Percentiles rank a stretch among this genome's conserved stretches.
These are phyloP conservation scores for Daldinia caldariorum DNA, from an alignment of 495 filamentous ascomycete genomes.

Conservation along the genomic window DNA sequence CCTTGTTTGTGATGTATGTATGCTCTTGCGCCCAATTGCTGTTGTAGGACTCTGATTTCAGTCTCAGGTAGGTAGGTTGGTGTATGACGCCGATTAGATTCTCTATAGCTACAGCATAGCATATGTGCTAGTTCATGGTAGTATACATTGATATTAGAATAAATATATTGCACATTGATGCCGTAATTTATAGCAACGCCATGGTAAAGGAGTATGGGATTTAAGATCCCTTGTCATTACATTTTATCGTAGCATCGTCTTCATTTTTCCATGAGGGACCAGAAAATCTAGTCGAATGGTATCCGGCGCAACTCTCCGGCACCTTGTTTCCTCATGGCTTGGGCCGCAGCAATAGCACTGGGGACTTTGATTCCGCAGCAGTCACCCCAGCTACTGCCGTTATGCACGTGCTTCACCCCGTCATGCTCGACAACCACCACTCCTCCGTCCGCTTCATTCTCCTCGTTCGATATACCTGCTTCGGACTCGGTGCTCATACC, in stretches of 20 bases:
- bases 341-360: constrained; percentile 86
- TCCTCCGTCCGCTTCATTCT: constrained; percentile 63
- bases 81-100: neutral
- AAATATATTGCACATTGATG: neutral
- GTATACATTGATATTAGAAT: neutral
- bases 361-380: constrained; percentile 99
- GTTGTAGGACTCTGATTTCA: neutral
- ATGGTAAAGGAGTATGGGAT: neutral
- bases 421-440: constrained; percentile 68
- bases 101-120: neutral
- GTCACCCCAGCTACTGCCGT: constrained; percentile 82
- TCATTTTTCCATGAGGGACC: neutral
- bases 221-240: neutral
- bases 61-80: neutral
- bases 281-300: constrained; percentile 79
- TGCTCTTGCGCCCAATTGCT: neutral
- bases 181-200: neutral
- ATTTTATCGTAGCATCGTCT: constrained; percentile 1
- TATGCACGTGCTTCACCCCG: constrained; percentile 73
- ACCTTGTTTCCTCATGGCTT: constrained; percentile 81
- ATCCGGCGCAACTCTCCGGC: constrained; percentile 77
- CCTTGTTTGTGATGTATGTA: neutral
- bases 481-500: constrained; percentile 77
- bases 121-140: no score
- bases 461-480: constrained; percentile 49